Evolutionary conservation across 176 grass and related monocot genomes (phyloP), one percentile per base, ranked within the genome.

Genomic region (Eragrostis nindensis): DNA sequence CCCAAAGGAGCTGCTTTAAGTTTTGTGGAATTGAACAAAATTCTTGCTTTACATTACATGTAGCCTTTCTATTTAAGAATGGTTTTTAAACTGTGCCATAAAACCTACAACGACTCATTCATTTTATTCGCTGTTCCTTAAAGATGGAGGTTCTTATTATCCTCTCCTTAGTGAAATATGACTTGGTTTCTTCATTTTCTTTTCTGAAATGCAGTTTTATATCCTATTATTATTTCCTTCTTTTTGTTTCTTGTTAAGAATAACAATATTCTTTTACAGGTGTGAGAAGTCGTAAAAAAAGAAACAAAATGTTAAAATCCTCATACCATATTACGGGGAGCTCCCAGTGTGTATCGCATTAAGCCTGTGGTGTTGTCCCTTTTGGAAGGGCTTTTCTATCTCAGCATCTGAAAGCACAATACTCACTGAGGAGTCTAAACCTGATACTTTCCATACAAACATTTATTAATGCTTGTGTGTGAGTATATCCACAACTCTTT

Each of bases 401-500:
- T 39, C 53, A 7, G 55, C 21, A 57, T 74, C 71, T 43, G 61
- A 53, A 78, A 62, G 54, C 78, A 63, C 3, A 2, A 43, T 74
- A 84, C 50, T 8, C 79, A 76, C 55, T 53, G 32, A 79, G 75
- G 86, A 88, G 75, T 88, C 60, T 69, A 88, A 83, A 84, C 86
- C 74, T 62, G 65, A 82, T 76, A 84, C 86, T 62, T 62, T 53
- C 72, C 68, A 62, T 80, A 69, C 81, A 84, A 68, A 75, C 81
- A 88, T 88, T 84, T 88, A 18, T 80, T 88, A 84, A 75, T 84
- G 75, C 81, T 88, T 88, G 81, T 88, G 32, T 80, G 81, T 88
- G 81, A 88, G 86, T 88, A 80, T 41, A 80, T 84, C 81, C 63
- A 19, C 65, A 70, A 80, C 81, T 84, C 60, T 84, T 65, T 71